Evolutionary conservation across 202 grass and related monocot genomes (phyloP).

Genomic region (Schoenoplectus tabernaemontani): DNA sequence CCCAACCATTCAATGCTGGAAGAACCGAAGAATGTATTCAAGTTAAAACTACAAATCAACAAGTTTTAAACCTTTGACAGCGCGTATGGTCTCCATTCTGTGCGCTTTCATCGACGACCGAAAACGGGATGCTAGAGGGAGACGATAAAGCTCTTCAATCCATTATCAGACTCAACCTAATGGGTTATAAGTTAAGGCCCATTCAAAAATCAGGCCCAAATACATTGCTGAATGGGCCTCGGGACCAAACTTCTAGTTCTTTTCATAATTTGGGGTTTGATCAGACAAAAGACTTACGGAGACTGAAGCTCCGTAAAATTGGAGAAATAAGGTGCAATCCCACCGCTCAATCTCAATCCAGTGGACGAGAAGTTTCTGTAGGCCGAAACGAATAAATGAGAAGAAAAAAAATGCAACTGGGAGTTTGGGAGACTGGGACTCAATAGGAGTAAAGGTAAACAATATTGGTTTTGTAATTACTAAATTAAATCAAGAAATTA

Average conservation of each 20-base stretch:
- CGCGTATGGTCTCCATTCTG: not conserved
- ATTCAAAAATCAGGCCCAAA: not conserved
- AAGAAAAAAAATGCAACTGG: not conserved
- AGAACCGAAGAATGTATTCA: not conserved
- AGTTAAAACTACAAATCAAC: not conserved
- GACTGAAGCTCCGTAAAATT: constrained; percentile 30
- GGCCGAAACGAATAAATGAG: not conserved
- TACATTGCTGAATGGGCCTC: not conserved
- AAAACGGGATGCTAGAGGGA: no score
- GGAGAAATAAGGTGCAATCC: constrained; percentile 22
- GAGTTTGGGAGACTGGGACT: not conserved
- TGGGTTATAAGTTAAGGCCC: no score
- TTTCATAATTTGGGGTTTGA: not conserved
- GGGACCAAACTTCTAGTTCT: not conserved
- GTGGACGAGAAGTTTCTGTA: constrained; percentile 35
- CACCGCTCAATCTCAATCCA: constrained; percentile 31
- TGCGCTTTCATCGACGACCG: not conserved
- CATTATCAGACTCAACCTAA: no score
- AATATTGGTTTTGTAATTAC: not conserved
- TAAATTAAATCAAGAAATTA: no score
- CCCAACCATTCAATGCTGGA: not conserved
- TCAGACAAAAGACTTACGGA: constrained; percentile 16
- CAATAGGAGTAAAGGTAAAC: not conserved
- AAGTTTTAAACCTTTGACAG: not conserved
- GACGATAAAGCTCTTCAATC: no score